Evolutionary conservation across 2,329 filamentous ascomycete genomes (phyloP).

Genomic region (Chaetomium sp.): DNA sequence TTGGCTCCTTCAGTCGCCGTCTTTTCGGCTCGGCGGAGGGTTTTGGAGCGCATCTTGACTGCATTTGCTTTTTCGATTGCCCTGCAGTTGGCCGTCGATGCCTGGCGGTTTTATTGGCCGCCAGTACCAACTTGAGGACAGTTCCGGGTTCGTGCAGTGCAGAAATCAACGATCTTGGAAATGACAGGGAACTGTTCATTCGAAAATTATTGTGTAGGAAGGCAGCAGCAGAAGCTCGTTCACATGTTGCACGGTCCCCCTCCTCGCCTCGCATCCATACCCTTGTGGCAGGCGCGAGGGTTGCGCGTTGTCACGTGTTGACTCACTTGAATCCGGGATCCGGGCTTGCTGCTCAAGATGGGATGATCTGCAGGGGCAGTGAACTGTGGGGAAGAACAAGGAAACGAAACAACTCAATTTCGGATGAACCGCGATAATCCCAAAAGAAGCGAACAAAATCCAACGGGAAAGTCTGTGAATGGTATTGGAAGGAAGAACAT

Average conservation of each 20-base stretch:
- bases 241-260: not conserved
- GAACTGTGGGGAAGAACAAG: not conserved
- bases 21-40: conserved; percentile 37
- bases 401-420: not conserved
- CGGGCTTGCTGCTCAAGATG: no score
- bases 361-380: conserved; percentile 4
- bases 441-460: no score
- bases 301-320: conserved; percentile 26
- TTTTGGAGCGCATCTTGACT: conserved; percentile 27
- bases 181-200: not conserved
- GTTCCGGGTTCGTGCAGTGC: conserved; percentile 3
- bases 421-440: not conserved
- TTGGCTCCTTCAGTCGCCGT: conserved; percentile 38
- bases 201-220: not conserved
- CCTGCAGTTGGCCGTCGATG: not conserved
- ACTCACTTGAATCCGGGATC: not conserved
- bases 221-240: not conserved
- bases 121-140: conserved; percentile 1
- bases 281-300: conserved; percentile 18
- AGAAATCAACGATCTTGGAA: not conserved
- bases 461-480: no score
- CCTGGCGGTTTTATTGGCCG: conserved; percentile 15
- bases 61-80: not conserved
- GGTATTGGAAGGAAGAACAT: no score
- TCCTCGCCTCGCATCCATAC: no score